Evolutionary conservation across 2,329 filamentous ascomycete species (phyloP).

Genomic region (Xylariomycetidae sp.): DNA sequence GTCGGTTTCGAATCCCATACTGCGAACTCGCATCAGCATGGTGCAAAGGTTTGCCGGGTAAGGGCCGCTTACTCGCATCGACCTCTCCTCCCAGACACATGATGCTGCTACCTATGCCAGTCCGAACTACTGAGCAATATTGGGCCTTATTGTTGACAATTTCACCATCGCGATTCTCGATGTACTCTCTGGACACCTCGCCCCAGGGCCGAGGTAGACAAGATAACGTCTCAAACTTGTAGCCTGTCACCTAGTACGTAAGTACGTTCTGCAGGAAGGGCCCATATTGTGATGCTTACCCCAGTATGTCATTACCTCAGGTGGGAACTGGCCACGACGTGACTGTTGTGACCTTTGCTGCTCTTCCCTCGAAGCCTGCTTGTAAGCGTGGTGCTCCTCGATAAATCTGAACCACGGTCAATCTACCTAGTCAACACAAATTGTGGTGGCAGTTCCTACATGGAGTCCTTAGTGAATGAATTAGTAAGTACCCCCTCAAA

Average conservation of each 20-base stretch:
- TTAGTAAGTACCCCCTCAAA: conserved; percentile 9
- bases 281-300: conserved; percentile 42
- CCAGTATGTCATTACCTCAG: conserved; percentile 89
- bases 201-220: conserved; percentile 72
- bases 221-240: conserved; percentile 90
- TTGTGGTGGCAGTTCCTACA: conserved; percentile 33
- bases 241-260: conserved; percentile 50
- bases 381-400: conserved; percentile 79
- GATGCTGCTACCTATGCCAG: conserved; percentile 69
- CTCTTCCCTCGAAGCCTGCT: conserved; percentile 53
- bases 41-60: conserved; percentile 2
- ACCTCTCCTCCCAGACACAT: conserved; percentile 90
- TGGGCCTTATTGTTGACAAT: conserved; percentile 85
- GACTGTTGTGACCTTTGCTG: conserved; percentile 51
- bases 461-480: conserved; percentile 39
- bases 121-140: conserved; percentile 91
- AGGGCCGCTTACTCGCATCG: conserved; percentile 61
- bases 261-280: not conserved
- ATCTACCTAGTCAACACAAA: conserved; percentile 6
- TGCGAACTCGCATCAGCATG: conserved; percentile 27
- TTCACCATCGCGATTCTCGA: conserved; percentile 66
- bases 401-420: conserved; percentile 59
- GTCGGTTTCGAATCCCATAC: conserved; percentile 80
- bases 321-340: conserved; percentile 41
- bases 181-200: conserved; percentile 65